phyloP scores from a whole-genome alignment of 768 basidiomycete species.

The Mycena maculata region DNA sequence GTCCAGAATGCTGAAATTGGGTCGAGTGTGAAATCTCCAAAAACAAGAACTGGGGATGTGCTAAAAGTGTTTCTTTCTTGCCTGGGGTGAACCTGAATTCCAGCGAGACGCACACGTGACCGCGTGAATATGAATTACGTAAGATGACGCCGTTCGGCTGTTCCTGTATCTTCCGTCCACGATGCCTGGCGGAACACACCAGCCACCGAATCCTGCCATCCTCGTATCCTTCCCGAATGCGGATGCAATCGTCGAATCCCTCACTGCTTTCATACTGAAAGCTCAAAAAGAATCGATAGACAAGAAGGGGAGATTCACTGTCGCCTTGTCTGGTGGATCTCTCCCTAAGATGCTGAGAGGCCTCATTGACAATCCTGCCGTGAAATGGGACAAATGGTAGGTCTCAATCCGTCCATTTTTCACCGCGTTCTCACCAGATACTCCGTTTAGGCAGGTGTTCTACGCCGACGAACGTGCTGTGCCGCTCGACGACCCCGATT shows the following conservation, averaged over 20 bases:
- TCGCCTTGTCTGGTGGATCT: constrained; percentile 95
- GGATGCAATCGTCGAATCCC: constrained; percentile 66
- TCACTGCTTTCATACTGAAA: constrained; percentile 86
- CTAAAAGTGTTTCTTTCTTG: no score
- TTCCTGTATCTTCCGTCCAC: neutral
- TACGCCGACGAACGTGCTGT: constrained; percentile 98
- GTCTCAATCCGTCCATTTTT: constrained; percentile 34
- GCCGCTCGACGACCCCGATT: constrained; percentile 91
- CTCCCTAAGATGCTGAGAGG: constrained; percentile 85
- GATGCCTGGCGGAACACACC: constrained; percentile 52
- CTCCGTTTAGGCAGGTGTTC: constrained; percentile 86
- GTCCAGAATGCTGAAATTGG: no score
- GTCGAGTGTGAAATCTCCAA: no score
- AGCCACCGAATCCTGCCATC: constrained; percentile 72
- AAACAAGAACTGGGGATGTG: no score
- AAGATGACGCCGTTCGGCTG: neutral
- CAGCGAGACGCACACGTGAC: no score
- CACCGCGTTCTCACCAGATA: neutral
- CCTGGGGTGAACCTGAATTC: no score
- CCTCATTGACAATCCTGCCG: constrained; percentile 69
- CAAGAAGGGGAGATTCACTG: constrained; percentile 89
- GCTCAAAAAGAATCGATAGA: constrained; percentile 91
- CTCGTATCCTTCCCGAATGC: constrained; percentile 75
- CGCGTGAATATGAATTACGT: no score
- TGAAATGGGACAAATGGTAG: constrained; percentile 96